Evolutionary conservation across 176 grass and related monocot genomes (phyloP).

Genomic region (Secale cereale): DNA sequence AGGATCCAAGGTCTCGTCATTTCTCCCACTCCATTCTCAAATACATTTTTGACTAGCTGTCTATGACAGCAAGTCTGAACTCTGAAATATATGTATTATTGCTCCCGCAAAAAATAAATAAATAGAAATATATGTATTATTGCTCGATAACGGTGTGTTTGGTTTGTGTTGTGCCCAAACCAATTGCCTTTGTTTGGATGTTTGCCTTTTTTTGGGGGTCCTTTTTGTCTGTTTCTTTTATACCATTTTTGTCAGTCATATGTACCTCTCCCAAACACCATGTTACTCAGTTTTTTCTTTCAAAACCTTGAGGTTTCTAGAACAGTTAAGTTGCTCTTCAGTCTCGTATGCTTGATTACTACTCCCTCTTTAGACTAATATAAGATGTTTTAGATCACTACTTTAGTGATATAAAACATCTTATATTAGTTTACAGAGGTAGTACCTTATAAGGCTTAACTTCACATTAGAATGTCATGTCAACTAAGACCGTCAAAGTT

Average conservation of each 20-base stretch:
- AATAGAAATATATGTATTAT: background rate
- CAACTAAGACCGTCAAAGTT: conserved; percentile 2
- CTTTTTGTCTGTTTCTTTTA: background rate
- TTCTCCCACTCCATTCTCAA: background rate
- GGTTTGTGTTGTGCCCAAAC: background rate
- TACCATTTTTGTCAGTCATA: background rate
- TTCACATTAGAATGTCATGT: conserved; percentile 4
- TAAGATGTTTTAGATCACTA: too few relatives aligned
- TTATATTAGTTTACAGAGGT: too few relatives aligned
- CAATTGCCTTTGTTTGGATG: background rate
- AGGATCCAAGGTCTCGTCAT: conserved; percentile 75
- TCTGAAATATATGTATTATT: background rate
- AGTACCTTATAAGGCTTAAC: conserved; percentile 5
- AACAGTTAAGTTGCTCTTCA: background rate
- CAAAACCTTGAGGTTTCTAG: conserved; percentile 1
- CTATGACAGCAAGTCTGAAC: background rate
- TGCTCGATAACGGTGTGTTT: background rate
- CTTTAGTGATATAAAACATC: too few relatives aligned
- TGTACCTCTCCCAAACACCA: background rate
- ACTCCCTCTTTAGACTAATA: too few relatives aligned
- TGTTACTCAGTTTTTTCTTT: background rate
- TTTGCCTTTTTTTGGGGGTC: background rate
- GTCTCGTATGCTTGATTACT: background rate
- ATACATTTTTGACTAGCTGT: background rate
- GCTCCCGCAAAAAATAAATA: too few relatives aligned